These are phyloP conservation scores for Alternaria brassicicola DNA, from an alignment of 2,329 filamentous ascomycete species.

Conservation along the genomic window DNA sequence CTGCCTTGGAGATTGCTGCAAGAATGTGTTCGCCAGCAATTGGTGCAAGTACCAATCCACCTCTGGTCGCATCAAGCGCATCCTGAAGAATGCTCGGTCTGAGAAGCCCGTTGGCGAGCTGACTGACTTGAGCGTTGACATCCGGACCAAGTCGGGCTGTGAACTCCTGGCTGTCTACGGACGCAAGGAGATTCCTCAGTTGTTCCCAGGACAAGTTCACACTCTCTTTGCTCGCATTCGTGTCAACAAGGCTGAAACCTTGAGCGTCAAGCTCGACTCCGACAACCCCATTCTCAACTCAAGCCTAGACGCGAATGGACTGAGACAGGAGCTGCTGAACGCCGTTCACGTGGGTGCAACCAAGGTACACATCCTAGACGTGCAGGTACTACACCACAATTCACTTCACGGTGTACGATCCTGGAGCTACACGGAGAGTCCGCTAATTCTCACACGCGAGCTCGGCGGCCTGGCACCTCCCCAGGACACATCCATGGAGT, in stretches of 20 bases:
- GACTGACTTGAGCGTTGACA: conserved; percentile 27
- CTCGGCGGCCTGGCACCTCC: conserved; percentile 30
- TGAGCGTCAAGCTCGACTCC: conserved; percentile 22
- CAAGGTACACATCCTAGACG: conserved; percentile 33
- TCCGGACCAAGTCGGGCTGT: conserved; percentile 34
- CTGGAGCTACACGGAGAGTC: conserved; percentile 37
- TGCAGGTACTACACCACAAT: conserved; percentile 33
- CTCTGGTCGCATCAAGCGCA: conserved; percentile 28
- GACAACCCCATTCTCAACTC: conserved; percentile 31
- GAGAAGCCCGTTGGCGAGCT: conserved; percentile 30
- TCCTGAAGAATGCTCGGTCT: conserved; percentile 35
- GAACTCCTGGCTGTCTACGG: conserved; percentile 29
- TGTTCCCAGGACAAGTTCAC: conserved; percentile 39
- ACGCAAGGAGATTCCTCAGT: conserved; percentile 18
- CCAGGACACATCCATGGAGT: conserved; percentile 21
- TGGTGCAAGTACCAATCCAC: conserved; percentile 33
- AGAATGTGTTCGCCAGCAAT: conserved; percentile 35
- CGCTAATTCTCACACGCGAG: conserved; percentile 27
- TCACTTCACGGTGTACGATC: conserved; percentile 22
- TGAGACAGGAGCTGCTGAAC: conserved; percentile 31
- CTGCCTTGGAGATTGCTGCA: conserved; percentile 31
- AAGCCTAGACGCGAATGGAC: conserved; percentile 25
- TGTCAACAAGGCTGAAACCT: conserved; percentile 21
- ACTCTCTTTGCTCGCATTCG: conserved; percentile 32
- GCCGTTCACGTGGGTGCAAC: conserved; percentile 22